A percentile compares a stretch with the other conserved stretches of the same genome.
phyloP scores from a whole-genome alignment of 2,329 filamentous ascomycete genomes.

The Pseudogymnoascus sp. region DNA sequence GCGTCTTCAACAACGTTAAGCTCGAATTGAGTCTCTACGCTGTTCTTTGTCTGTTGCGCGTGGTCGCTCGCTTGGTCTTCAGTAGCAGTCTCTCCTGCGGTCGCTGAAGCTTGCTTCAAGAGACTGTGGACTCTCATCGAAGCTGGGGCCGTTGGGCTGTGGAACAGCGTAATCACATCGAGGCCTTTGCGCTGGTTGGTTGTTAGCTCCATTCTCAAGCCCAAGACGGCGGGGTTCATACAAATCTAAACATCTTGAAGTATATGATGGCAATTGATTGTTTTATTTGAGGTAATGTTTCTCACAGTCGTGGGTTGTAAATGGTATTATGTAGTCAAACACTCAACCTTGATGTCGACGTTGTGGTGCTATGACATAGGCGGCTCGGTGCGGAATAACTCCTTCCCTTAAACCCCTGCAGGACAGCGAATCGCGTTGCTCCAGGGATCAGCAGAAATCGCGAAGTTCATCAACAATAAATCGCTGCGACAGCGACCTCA shows the following conservation, averaged over 20 bases:
- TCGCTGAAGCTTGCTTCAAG: slow-evolving; percentile 72
- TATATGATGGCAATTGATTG: slow-evolving; percentile 3
- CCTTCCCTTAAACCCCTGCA: slow-evolving; percentile 7
- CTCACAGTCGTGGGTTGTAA: slow-evolving; percentile 1
- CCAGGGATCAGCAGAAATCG: slow-evolving; percentile 10
- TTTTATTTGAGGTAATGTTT: not conserved
- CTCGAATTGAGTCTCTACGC: slow-evolving; percentile 66
- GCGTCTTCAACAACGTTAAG: slow-evolving; percentile 73
- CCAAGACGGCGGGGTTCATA: slow-evolving; percentile 17
- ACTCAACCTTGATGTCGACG: not conserved
- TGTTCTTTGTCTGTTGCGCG: slow-evolving; percentile 46
- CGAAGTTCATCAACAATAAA: slow-evolving; percentile 10
- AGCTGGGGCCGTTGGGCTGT: slow-evolving; percentile 66
- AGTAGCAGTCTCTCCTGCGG: slow-evolving; percentile 59
- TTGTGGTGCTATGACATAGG: slow-evolving; percentile 10
- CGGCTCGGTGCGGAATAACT: slow-evolving; percentile 9
- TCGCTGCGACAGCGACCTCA: slow-evolving; percentile 1
- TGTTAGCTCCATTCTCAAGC: not conserved
- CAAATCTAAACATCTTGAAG: slow-evolving; percentile 30
- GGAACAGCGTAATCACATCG: slow-evolving; percentile 94
- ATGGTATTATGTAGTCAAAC: not conserved
- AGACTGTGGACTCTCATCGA: slow-evolving; percentile 68
- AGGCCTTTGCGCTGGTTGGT: slow-evolving; percentile 60
- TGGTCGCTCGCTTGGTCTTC: slow-evolving; percentile 68
- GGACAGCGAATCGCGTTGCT: not conserved